Conservation (phyloP, 257 asterid genomes). For the Lithospermum erythrorhizon region DNA sequence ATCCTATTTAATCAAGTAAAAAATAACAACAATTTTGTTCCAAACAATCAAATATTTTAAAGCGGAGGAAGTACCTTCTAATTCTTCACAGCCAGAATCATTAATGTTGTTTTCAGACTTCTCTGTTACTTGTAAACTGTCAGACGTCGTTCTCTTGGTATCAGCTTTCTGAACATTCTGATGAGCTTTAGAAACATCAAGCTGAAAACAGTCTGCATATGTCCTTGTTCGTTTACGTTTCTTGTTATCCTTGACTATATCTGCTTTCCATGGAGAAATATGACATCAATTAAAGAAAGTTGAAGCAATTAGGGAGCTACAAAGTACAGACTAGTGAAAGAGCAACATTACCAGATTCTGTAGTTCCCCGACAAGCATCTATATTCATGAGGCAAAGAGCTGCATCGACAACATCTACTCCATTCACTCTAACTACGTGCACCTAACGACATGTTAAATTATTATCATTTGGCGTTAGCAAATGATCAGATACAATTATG, state of each 20-base stretch:
- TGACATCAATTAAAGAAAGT: neutral
- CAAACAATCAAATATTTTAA: too few species aligned
- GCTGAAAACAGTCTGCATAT: constrained; percentile 39
- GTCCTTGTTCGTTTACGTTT: constrained; percentile 37
- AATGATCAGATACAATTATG: too few species aligned
- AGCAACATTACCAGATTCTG: constrained; percentile 33
- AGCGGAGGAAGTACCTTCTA: constrained; percentile 26
- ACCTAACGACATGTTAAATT: constrained; percentile 36
- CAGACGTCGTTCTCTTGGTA: constrained; percentile 13
- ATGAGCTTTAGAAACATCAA: constrained; percentile 21
- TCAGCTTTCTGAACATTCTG: constrained; percentile 14
- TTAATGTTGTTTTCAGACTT: constrained; percentile 24
- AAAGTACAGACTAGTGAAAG: neutral
- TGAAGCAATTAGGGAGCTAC: neutral
- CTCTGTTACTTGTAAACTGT: constrained; percentile 10
- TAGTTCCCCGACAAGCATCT: constrained; percentile 25
- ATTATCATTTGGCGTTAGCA: too few species aligned
- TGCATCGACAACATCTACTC: constrained; percentile 44
- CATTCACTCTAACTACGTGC: constrained; percentile 65
- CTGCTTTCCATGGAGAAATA: constrained; percentile 13
- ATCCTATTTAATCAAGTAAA: too few species aligned
- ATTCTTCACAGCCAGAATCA: constrained; percentile 26
- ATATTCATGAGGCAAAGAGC: constrained; percentile 62
- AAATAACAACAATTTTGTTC: too few species aligned
- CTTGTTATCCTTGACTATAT: constrained; percentile 23